Evolutionary conservation across 257 asterid species (phyloP).

Genomic region (Nicotiana sylvestris): DNA sequence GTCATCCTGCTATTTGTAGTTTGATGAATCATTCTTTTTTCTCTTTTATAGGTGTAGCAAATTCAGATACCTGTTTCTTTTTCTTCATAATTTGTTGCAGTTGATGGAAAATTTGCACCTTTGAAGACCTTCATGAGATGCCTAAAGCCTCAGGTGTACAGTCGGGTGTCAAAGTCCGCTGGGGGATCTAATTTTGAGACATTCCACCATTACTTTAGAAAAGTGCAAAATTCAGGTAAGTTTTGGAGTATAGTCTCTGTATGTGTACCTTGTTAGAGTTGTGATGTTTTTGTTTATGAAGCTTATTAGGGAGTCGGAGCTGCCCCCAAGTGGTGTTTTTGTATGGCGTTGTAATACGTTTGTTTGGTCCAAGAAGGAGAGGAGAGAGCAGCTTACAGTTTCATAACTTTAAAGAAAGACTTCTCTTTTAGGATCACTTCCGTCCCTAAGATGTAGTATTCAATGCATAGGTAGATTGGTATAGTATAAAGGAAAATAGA

Average conservation of each 20-base stretch:
- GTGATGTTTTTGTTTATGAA: background rate
- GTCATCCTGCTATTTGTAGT: background rate
- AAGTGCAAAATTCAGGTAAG: slow-evolving; percentile 23
- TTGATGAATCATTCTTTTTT: background rate
- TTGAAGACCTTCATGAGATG: slow-evolving; percentile 16
- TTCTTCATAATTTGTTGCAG: background rate
- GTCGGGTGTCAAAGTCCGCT: slow-evolving; percentile 5
- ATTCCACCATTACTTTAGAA: slow-evolving; percentile 15
- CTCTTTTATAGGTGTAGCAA: background rate
- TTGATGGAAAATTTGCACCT: slow-evolving; percentile 17
- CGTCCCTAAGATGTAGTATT: background rate
- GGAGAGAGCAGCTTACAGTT: background rate
- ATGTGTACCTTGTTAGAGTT: background rate
- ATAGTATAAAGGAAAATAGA: background rate
- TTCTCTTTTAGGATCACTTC: background rate
- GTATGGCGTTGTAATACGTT: background rate
- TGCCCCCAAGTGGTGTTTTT: background rate
- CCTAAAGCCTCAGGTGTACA: slow-evolving; percentile 15
- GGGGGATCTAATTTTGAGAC: slow-evolving; percentile 15
- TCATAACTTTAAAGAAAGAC: background rate
- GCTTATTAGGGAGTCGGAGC: background rate
- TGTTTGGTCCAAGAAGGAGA: background rate
- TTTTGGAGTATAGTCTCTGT: background rate
- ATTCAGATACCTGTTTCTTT: background rate
- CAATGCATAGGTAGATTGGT: background rate